These are phyloP conservation scores for Neostapfia colusana DNA, from an alignment of 176 grass and related monocot species.

Conservation along the genomic window DNA sequence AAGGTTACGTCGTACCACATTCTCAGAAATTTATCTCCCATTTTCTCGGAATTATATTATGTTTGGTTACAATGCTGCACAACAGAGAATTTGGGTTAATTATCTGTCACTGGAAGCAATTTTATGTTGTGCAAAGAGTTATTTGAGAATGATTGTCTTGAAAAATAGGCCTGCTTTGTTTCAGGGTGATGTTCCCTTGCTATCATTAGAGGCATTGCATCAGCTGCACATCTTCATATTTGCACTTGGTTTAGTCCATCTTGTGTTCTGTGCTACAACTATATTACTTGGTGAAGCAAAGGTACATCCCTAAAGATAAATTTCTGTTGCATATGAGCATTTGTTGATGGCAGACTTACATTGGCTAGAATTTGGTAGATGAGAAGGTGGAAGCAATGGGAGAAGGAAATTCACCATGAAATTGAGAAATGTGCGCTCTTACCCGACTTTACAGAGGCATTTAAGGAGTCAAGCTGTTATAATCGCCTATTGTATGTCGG, in stretches of 20 bases:
- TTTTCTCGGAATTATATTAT: neutral
- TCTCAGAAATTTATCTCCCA: neutral
- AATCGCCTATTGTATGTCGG: neutral
- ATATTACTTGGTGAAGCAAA: conserved; percentile 78
- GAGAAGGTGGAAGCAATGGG: conserved; percentile 72
- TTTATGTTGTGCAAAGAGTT: neutral
- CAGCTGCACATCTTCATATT: conserved; percentile 95
- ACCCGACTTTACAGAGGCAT: neutral
- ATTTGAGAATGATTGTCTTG: conserved; percentile 12
- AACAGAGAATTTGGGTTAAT: neutral
- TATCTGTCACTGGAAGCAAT: neutral
- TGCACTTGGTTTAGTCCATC: conserved; percentile 77
- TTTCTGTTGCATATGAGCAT: conserved; percentile 21
- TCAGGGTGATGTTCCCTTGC: conserved; percentile 72
- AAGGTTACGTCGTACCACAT: conserved; percentile 40
- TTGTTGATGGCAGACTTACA: conserved; percentile 26
- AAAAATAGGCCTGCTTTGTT: conserved; percentile 36
- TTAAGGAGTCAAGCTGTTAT: neutral
- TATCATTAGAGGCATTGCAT: conserved; percentile 84
- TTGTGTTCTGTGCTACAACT: conserved; percentile 73
- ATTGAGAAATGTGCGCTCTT: conserved; percentile 34
- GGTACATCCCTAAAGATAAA: conserved; percentile 38
- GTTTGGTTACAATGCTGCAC: neutral
- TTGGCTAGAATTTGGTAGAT: conserved; percentile 50
- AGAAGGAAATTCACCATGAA: conserved; percentile 48